phyloP scores from a whole-genome alignment of 306 rosid genomes.

The Fragaria vesca region DNA sequence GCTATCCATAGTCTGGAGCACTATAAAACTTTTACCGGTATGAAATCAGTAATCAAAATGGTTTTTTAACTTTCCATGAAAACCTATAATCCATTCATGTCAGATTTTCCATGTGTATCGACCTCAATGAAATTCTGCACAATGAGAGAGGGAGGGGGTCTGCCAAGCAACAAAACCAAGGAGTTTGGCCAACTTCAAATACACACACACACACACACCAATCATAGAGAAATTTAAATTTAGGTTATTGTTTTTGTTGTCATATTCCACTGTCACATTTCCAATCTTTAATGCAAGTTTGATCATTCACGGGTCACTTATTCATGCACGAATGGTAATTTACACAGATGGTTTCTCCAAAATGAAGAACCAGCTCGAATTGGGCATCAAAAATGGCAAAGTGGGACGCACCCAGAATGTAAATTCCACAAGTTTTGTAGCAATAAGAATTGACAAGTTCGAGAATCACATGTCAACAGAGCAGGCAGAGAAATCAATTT shows the following conservation, averaged over 20 bases:
- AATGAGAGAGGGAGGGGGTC: constrained; percentile 17
- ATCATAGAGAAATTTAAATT: neutral
- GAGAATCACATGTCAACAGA: constrained; percentile 44
- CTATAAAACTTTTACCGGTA: neutral
- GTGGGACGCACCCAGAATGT: constrained; percentile 28
- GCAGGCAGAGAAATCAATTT: constrained; percentile 26
- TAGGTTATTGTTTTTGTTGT: constrained; percentile 6
- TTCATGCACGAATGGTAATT: neutral
- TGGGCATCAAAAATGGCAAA: constrained; percentile 33
- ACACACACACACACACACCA: neutral
- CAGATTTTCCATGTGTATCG: constrained; percentile 46
- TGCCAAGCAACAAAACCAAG: constrained; percentile 39
- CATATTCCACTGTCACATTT: constrained; percentile 13
- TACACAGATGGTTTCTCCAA: neutral
- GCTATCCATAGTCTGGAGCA: neutral
- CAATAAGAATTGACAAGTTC: constrained; percentile 9
- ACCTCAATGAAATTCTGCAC: constrained; percentile 41
- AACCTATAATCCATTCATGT: neutral
- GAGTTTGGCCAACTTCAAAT: constrained; percentile 6
- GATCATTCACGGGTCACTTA: constrained; percentile 13
- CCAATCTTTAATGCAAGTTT: neutral
- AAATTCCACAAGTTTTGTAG: constrained; percentile 30
- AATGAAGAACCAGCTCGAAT: constrained; percentile 31
- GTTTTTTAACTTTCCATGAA: neutral
- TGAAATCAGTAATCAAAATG: neutral